A percentile compares a stretch with the other conserved stretches of the same genome.
phyloP scores from a whole-genome alignment of 73 alveolate genomes.

The Paramecium sexaurelia region DNA sequence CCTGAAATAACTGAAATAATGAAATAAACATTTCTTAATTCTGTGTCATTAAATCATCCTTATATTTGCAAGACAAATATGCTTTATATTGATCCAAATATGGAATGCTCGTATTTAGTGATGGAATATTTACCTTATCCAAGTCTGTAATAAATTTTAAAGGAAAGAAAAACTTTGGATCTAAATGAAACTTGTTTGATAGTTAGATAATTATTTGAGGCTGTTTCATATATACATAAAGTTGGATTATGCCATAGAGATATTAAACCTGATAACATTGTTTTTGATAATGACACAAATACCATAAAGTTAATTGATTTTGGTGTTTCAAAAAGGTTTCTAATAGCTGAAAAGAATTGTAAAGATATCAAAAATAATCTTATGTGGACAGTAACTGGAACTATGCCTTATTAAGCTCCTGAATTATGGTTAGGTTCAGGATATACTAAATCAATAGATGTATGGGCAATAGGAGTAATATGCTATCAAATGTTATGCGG shows the following conservation, averaged over 20 bases:
- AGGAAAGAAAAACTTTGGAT: background rate
- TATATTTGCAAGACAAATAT: background rate
- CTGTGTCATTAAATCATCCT: conserved; percentile 12
- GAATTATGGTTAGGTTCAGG: conserved; percentile 85
- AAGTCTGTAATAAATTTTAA: background rate
- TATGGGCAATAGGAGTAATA: conserved; percentile 92
- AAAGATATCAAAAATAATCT: background rate
- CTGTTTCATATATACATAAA: conserved; percentile 56
- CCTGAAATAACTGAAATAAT: conserved; percentile 51
- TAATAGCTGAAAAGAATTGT: background rate
- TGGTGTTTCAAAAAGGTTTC: conserved; percentile 59
- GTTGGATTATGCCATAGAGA: conserved; percentile 68
- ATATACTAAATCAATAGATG: conserved; percentile 85
- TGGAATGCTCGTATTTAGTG: conserved; percentile 5
- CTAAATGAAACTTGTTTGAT: background rate
- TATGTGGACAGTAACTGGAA: conserved; percentile 80
- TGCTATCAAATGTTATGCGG: conserved; percentile 70
- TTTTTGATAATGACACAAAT: conserved; percentile 34
- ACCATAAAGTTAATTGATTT: conserved; percentile 65
- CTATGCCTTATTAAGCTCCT: conserved; percentile 93
- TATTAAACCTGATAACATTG: conserved; percentile 67
- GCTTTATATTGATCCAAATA: conserved; percentile 43
- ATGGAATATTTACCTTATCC: conserved; percentile 57
- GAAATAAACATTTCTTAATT: conserved; percentile 41
- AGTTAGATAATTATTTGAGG: conserved; percentile 53